phyloP scores from a whole-genome alignment of 2,329 filamentous ascomycete genomes.

The Pseudogymnoascus verrucosus region DNA sequence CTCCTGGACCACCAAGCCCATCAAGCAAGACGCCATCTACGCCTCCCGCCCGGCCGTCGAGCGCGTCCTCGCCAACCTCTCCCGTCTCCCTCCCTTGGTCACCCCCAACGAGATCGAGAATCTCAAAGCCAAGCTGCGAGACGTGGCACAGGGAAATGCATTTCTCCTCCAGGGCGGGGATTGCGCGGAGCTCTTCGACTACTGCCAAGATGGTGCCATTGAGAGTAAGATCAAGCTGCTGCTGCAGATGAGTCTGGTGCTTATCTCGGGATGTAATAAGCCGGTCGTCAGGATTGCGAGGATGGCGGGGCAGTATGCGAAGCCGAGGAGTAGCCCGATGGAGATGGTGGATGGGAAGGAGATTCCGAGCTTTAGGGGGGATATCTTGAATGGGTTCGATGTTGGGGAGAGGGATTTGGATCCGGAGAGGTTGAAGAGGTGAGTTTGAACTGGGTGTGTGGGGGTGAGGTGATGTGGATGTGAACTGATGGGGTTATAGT shows the following conservation, averaged over 20 bases:
- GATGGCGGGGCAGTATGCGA: slow-evolving; percentile 97
- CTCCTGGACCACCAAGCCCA: slow-evolving; percentile 71
- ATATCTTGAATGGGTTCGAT: slow-evolving; percentile 87
- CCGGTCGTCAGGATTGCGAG: slow-evolving; percentile 89
- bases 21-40: slow-evolving; percentile 69
- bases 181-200: slow-evolving; percentile 95
- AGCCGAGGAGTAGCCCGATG: slow-evolving; percentile 81
- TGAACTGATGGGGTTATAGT: slow-evolving; percentile 31
- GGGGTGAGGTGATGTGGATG: neutral
- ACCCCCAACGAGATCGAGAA: slow-evolving; percentile 72
- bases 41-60: slow-evolving; percentile 52
- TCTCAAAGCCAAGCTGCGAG: slow-evolving; percentile 68
- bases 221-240: slow-evolving; percentile 96
- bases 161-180: slow-evolving; percentile 95
- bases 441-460: slow-evolving; percentile 19
- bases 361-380: slow-evolving; percentile 85
- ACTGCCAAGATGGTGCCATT: slow-evolving; percentile 82
- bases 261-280: slow-evolving; percentile 78
- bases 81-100: slow-evolving; percentile 66
- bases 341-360: slow-evolving; percentile 73
- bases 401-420: slow-evolving; percentile 71
- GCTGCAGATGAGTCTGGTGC: slow-evolving; percentile 90
- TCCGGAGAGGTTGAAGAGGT: slow-evolving; percentile 71
- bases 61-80: slow-evolving; percentile 55
- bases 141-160: slow-evolving; percentile 83